Percentiles rank a stretch among this genome's conserved stretches.
phyloP scores from a whole-genome alignment of 352 stramenopile species.

The Thraustotheca clavata region DNA sequence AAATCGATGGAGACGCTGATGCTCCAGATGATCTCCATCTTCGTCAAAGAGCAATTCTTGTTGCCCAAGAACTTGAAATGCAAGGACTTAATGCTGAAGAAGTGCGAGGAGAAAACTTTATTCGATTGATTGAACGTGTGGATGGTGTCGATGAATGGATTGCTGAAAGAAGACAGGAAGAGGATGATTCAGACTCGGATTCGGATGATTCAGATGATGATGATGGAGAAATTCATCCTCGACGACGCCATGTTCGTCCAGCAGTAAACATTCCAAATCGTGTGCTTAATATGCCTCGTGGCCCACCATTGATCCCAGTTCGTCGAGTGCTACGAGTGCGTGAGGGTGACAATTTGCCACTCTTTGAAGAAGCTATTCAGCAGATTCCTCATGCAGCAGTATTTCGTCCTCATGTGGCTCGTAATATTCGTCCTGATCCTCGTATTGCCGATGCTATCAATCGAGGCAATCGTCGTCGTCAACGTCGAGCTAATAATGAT shows the following conservation, averaged over 20 bases:
- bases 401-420: conserved; percentile 16
- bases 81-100: background rate
- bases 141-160: conserved; percentile 29
- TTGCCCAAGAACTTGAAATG: conserved; percentile 21
- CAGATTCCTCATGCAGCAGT: conserved; percentile 17
- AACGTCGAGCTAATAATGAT: background rate
- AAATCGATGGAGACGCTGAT: conserved; percentile 30
- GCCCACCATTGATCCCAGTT: background rate
- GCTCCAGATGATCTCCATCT: conserved; percentile 13
- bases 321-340: conserved; percentile 7
- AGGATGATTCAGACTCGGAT: conserved; percentile 33
- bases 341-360: conserved; percentile 13
- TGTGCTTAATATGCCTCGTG: background rate
- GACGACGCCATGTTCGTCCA: background rate
- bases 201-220: conserved; percentile 55
- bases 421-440: conserved; percentile 17
- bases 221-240: background rate
- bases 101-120: background rate
- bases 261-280: background rate
- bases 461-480: background rate
- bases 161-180: conserved; percentile 28
- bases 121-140: conserved; percentile 15
- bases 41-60: conserved; percentile 27
- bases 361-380: conserved; percentile 18
- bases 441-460: conserved; percentile 11